Evolutionary conservation across 345 rosid species (phyloP), one percentile per base, ranked within the genome.

Genomic region (Eucalyptus cloeziana): DNA sequence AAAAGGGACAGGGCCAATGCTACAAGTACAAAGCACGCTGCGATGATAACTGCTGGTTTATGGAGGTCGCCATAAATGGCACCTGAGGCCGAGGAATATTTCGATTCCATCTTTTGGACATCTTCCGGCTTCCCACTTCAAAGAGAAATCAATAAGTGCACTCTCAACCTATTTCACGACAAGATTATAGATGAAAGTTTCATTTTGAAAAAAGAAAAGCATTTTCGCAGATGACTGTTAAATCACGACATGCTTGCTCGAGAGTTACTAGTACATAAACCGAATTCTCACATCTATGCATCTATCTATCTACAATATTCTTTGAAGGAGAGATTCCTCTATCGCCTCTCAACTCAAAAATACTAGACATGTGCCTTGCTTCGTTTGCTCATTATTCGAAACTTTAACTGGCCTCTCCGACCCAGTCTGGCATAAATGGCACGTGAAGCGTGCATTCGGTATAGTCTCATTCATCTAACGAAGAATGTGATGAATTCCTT

Each of bases 21-120:
- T 54, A 91, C 93, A 91, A 93, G 83, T 27, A 95, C 95, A 89
- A 95, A 95, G 90, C 95, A 93, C 81, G 97, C 99, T 87, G 94
- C 99, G 69, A 93, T 50, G 47, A 96, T 40, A 50, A 92, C 40
- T 54, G 97, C 97, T 24, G 96, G 95, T 15, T 86, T 90, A 88
- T 94, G 96, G 76, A 96, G 93, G 91, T 94, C 79, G 86, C 81
- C 64, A 33, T 94, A 96, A 24, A 92, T 87, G 79, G 89, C 88
- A 24, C 89, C 92, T 13, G 51, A 13, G 64, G 86, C 87, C 13
- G n/a, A 87, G 47, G 86, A 30, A 85, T 89, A 8, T 40, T n/a
- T 87, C 6, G 93, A 30, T 33, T 90, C 88, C 94, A 92, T 94
- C 49, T 40, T 88, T 33, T 62, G 81, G 33, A 86, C 91, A 90